Base-by-base conservation (phyloP, 2,329 filamentous ascomycete species). In the Corniculantispora saksenae region DNA sequence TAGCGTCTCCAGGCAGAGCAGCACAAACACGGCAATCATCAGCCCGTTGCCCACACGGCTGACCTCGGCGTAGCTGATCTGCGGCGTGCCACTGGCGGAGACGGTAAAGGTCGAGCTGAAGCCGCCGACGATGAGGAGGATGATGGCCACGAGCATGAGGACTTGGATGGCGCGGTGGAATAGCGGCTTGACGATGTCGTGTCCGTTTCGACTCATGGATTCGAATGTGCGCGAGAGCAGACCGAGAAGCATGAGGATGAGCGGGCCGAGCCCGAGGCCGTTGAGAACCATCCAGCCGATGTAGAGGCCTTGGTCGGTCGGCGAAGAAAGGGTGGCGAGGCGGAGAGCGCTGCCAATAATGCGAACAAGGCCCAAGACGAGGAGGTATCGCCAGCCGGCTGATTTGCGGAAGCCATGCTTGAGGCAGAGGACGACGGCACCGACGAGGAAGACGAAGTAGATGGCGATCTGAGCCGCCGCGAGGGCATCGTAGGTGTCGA, bases 361-460 rank as follows among this genome's bases (percentile, higher is more conserved):
- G 78, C 89, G 85, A 63, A 74, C 79, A 17, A 88, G 77, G 2
- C 87, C 80, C 17, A 87, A 79, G 29, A 90, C 81, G 17, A 89
- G 77, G 70, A 90, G 83, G 12, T 88, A 80, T 25, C 87, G 81
- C 56, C 86, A 89, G 4, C 87, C 87, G 19, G 84, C 84, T 10
- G 88, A 82, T 80, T 88, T 86, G 5, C 76, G 70, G 72, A 83
- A 84, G 83, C 87, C 76, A 63, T 78, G 75, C 17, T 69, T 72
- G 65, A 69, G 85, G 13, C 85, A 86, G 63, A 89, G 66, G 45
- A 72, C 60, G 62, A 79, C 62, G 45, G 70, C 71, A 21, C 70
- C 71, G 53, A 67, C 54, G 51, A 78, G 70, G 60, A 73, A 70
- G 64, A 72, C 63, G 25, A 69, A 25, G 67, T 74, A 77, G 65